Base-by-base conservation (phyloP, 1,284 basidiomycete species). In the Pseudozyma tsukubaensis region DNA sequence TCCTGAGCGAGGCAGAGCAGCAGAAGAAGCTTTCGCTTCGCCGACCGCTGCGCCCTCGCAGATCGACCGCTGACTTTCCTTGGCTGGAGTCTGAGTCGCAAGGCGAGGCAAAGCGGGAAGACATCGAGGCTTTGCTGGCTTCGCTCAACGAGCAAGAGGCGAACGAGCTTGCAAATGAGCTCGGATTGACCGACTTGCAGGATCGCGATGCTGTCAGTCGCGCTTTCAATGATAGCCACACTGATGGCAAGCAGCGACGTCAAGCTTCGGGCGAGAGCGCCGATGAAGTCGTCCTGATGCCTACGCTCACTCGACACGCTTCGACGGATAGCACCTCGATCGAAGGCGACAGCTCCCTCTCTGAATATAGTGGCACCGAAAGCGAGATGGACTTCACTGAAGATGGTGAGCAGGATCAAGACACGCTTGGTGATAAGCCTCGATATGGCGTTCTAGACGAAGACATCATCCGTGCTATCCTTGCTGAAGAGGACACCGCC, bases 1-100 rank as follows among this genome's bases (percentile, higher is more conserved):
- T 79, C 40, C 50, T 66, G 4, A 57, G 62, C n/a, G 69, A 78
- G 34, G 49, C 57, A 4, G 75, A n/a, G n/a, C n/a, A 79, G 44
- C 50, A 67, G 44, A 67, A 70, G 42, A 68, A 68, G 49, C 66
- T 59, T 11, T 74, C 72, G 2, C 66, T 70, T 16, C 62, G 62
- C 16, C 54, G 65, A 4, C 72, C 65, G 1, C 16, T 69, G 40
- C 66, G 66, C 39, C 58, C 72, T 1, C 66, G 72, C n/a, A 51
- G 62, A 24, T 70, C 72, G 4, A 66, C 72, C 13, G 72, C 72
- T 44, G 72, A 74, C 35, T 66, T 65, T 18, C 59, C 72, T 13
- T 74, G 66, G 67, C 63, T 70, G 37, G n/a, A n/a, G n/a, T n/a
- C n/a, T n/a, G 53, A 63, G 36, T 34, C 24, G 2, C 45, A 39